Conservation (phyloP, 2,329 filamentous ascomycete genomes). For the Coniochaeta ligniaria region DNA sequence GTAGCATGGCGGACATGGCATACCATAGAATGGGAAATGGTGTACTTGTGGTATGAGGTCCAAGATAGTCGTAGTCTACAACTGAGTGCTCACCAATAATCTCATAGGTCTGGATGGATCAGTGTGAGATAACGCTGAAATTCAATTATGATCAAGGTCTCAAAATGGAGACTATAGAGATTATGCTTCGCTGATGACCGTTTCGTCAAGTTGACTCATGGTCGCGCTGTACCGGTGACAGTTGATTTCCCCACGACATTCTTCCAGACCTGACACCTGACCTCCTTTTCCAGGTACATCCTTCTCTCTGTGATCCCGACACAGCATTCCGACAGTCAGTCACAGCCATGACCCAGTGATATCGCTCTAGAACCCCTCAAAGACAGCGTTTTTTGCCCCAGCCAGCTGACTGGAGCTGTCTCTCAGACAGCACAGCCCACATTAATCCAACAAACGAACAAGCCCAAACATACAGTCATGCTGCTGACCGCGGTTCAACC, state of each 20-base stretch:
- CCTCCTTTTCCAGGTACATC: neutral
- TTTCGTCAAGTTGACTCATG: neutral
- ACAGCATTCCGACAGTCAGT: neutral
- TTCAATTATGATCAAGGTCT: constrained; percentile 1
- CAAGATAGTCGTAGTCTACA: too few relatives aligned
- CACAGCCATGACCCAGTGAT: neutral
- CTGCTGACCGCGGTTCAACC: neutral
- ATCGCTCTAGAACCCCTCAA: neutral
- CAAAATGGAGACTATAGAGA: neutral
- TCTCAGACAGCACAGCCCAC: neutral
- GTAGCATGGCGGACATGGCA: neutral
- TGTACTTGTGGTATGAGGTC: neutral
- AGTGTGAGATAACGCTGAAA: neutral
- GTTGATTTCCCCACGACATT: neutral
- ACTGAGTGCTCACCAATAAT: neutral
- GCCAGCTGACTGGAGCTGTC: neutral
- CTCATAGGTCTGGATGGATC: neutral
- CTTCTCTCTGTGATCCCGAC: neutral
- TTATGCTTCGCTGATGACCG: neutral
- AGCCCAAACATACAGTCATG: neutral
- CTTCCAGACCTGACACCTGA: neutral
- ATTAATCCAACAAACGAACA: neutral
- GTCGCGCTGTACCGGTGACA: neutral
- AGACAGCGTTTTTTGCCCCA: neutral
- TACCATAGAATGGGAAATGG: neutral